phyloP scores from a whole-genome alignment of 768 basidiomycete genomes.

The Porphyrellus cyaneotinctus region DNA sequence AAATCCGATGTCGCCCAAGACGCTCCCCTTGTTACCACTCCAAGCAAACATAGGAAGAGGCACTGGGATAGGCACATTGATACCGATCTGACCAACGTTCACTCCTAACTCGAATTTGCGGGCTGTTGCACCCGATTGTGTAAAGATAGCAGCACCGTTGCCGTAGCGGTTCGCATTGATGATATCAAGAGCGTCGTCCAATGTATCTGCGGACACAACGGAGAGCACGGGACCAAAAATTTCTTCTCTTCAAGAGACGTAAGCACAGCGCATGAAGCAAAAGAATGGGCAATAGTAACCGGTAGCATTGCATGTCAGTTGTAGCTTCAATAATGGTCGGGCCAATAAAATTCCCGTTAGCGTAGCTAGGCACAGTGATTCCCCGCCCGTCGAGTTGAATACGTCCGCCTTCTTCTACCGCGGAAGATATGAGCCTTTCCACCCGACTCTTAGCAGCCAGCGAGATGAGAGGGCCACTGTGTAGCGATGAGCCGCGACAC shows the following conservation, averaged over 20 bases:
- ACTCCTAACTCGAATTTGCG: conserved; percentile 87
- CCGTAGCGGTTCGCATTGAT: conserved; percentile 90
- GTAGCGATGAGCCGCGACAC: conserved; percentile 1
- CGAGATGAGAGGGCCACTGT: conserved; percentile 76
- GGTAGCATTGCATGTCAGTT: conserved; percentile 84
- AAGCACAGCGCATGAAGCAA: background rate
- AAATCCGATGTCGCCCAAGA: conserved; percentile 83
- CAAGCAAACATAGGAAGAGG: conserved; percentile 94
- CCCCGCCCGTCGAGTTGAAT: conserved; percentile 85
- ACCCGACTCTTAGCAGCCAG: conserved; percentile 79
- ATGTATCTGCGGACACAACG: conserved; percentile 70
- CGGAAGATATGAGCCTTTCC: conserved; percentile 67
- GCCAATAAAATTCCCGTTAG: conserved; percentile 90
- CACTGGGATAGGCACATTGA: conserved; percentile 92
- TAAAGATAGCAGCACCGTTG: conserved; percentile 95
- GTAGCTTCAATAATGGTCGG: conserved; percentile 84
- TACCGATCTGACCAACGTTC: conserved; percentile 89
- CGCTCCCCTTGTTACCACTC: conserved; percentile 91
- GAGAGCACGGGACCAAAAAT: conserved; percentile 92
- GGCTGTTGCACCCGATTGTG: conserved; percentile 92
- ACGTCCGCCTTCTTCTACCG: conserved; percentile 75
- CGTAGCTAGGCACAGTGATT: conserved; percentile 64
- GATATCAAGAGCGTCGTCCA: conserved; percentile 87
- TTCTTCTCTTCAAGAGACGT: conserved; percentile 59
- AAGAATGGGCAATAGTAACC: conserved; percentile 44